Base-by-base conservation (phyloP, 176 grass and related monocot species). In the Eleusine coracana region DNA sequence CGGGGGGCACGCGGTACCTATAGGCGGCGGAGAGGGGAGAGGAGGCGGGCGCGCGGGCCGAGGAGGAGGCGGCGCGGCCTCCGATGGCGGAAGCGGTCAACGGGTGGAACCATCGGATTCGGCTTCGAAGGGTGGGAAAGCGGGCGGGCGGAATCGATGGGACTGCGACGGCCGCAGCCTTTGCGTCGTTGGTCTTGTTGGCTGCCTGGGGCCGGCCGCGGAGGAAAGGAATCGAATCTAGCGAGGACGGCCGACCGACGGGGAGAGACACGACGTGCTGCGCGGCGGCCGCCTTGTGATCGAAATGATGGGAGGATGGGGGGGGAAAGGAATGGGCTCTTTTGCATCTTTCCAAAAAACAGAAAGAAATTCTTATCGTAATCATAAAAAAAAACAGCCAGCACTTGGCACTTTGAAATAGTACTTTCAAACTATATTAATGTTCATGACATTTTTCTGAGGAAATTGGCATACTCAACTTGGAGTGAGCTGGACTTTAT, bases 41-140 rank as follows among this genome's bases (percentile, higher is more conserved):
- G 14, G 60, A 65, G 44, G 83, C 17, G 23, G 82, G 87, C 77
- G 64, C 71, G 82, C 51, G 56, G 52, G 20, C 52, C 82, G 82
- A 85, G 83, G 78, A 17, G 23, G 41, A 63, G 82, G 71, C 82
- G 86, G 89, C 92, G 86, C 89, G 86, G 89, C 92, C 92, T 94
- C 89, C 92, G 84, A 91, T 89, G 92, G 85, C 73, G 89, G 76
- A 85, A 74, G 73, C 86, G 60, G 92, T 94, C 92, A 92, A 94
- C 92, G 89, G 79, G 88, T 59, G 84, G 92, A 94, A 92, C 90
- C 89, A 92, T 94, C 87, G 89, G 92, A 91, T 91, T 89, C 86
- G 86, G 76, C 89, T 86, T 82, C 61, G 87, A 74, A 76, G 86
- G 70, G 80, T 84, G 92, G 90, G 89, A 90, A 90, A 86, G 88